Evolutionary conservation across 2,329 filamentous ascomycete genomes (phyloP).

Genomic region (Fusarium subglutinans): DNA sequence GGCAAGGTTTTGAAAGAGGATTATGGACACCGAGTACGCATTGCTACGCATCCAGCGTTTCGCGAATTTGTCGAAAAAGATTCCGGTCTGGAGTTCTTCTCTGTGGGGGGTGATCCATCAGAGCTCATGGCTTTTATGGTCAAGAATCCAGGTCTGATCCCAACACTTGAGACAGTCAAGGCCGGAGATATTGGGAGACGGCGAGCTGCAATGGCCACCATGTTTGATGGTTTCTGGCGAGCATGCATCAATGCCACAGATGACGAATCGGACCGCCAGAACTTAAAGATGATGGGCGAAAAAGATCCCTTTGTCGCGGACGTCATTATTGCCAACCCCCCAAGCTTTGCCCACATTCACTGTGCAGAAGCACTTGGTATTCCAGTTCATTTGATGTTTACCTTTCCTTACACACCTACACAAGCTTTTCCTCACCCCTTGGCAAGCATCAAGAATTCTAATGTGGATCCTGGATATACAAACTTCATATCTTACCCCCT

Average conservation of each 20-base stretch:
- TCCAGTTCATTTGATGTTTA: conserved; percentile 88
- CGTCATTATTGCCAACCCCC: conserved; percentile 87
- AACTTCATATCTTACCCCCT: conserved; percentile 85
- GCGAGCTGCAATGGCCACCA: conserved; percentile 77
- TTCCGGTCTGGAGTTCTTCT: conserved; percentile 80
- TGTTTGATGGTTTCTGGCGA: conserved; percentile 86
- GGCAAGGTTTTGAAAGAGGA: conserved; percentile 76
- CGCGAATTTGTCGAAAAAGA: conserved; percentile 79
- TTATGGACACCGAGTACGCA: conserved; percentile 78
- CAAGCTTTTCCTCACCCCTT: conserved; percentile 80
- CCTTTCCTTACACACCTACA: conserved; percentile 82
- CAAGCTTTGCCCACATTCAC: conserved; percentile 80
- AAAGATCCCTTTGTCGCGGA: conserved; percentile 73
- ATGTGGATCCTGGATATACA: conserved; percentile 76
- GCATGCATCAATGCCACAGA: conserved; percentile 80
- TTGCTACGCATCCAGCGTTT: conserved; percentile 83
- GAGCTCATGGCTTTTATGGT: conserved; percentile 92
- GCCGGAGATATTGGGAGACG: conserved; percentile 76
- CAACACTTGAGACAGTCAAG: conserved; percentile 75
- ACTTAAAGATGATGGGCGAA: conserved; percentile 71
- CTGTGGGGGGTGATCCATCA: conserved; percentile 79
- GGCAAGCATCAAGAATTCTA: conserved; percentile 77
- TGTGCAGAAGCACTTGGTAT: conserved; percentile 82
- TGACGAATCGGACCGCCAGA: conserved; percentile 65
- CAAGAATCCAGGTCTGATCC: conserved; percentile 82